These are phyloP conservation scores for Gynochthodes officinalis DNA, from an alignment of 257 asterid species.

Conservation along the genomic window DNA sequence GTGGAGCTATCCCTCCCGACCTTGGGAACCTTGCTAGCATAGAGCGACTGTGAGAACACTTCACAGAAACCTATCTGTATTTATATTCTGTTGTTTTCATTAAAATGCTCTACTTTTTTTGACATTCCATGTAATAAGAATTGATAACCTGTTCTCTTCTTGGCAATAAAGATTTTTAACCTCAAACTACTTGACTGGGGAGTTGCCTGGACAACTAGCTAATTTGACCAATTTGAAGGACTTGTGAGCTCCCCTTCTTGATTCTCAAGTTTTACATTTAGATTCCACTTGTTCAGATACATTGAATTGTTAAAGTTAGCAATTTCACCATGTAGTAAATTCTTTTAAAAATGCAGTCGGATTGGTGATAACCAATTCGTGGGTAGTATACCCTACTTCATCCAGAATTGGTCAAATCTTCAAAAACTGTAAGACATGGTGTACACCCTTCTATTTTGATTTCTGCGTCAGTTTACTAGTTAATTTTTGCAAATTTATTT, in stretches of 20 bases:
- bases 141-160: background rate
- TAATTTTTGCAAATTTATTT: background rate
- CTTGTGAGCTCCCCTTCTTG: constrained; percentile 37
- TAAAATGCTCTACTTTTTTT: background rate
- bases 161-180: constrained; percentile 34
- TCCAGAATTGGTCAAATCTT: constrained; percentile 48
- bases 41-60: constrained; percentile 44
- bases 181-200: constrained; percentile 66
- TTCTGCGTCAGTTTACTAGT: background rate
- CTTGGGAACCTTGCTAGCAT: constrained; percentile 47
- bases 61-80: background rate
- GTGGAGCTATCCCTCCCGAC: constrained; percentile 67
- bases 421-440: constrained; percentile 43
- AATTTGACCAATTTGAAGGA: constrained; percentile 43
- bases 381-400: constrained; percentile 59
- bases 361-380: constrained; percentile 49
- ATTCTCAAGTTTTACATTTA: background rate
- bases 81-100: background rate
- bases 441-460: background rate
- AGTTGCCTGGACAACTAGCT: constrained; percentile 47
- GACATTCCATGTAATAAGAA: background rate
- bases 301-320: background rate
- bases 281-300: background rate
- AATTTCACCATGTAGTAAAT: background rate
- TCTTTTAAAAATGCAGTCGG: constrained; percentile 34